phyloP scores from a whole-genome alignment of 2,329 filamentous ascomycete genomes.

The Phoma herbarum region DNA sequence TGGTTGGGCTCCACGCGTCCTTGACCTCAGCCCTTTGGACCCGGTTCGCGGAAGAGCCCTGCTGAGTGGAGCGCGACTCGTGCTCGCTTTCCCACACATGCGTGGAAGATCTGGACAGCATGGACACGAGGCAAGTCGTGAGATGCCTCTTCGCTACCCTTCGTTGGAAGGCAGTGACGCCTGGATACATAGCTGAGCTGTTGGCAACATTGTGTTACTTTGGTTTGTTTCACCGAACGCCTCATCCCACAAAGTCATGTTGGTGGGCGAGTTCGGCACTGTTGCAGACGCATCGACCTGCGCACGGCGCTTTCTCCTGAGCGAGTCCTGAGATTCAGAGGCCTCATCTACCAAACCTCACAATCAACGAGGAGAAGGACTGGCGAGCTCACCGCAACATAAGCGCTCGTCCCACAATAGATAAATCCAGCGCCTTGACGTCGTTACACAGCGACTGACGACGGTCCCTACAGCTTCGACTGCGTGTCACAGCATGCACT shows the following conservation, averaged over 20 bases:
- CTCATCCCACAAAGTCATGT: conserved; percentile 15
- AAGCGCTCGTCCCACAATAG: conserved; percentile 21
- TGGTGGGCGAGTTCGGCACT: conserved; percentile 23
- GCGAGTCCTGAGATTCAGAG: conserved; percentile 11
- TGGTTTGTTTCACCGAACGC: conserved; percentile 12
- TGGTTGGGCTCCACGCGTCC: conserved; percentile 14
- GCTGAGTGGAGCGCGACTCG: conserved; percentile 10
- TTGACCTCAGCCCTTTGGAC: conserved; percentile 15
- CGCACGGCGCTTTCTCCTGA: conserved; percentile 25
- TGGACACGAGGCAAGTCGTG: conserved; percentile 8
- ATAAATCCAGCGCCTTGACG: conserved; percentile 7
- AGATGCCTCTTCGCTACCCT: neutral
- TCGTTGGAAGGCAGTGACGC: conserved; percentile 4
- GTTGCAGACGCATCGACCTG: conserved; percentile 19
- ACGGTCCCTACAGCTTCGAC: conserved; percentile 16
- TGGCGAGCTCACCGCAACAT: conserved; percentile 20
- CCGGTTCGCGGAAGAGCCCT: conserved; percentile 11
- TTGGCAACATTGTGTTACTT: conserved; percentile 6
- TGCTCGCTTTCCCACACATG: conserved; percentile 1
- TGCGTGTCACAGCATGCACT: conserved; percentile 18
- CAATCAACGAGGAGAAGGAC: conserved; percentile 2
- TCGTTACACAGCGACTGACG: conserved; percentile 27
- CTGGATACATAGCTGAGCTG: conserved; percentile 14
- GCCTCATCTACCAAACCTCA: conserved; percentile 3
- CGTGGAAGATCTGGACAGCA: conserved; percentile 1